Evolutionary conservation across 2,329 filamentous ascomycete species (phyloP).

Genomic region (Trichoderma pleuroti): DNA sequence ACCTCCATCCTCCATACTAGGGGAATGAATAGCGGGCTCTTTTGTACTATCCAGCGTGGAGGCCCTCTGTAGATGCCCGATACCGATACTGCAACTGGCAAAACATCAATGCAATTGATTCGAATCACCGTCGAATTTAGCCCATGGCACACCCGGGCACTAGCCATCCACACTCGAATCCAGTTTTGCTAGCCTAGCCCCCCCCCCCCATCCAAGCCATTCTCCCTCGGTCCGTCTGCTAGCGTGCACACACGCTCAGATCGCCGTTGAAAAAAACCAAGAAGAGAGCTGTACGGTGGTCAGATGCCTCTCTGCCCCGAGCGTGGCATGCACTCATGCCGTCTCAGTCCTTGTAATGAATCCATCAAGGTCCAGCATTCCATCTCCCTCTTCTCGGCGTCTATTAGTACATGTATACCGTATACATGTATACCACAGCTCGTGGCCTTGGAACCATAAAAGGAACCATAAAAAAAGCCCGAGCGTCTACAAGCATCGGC

Average conservation of each 20-base stretch:
- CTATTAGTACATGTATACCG: no score
- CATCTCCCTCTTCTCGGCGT: background rate
- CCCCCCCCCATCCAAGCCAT: background rate
- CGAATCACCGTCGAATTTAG: background rate
- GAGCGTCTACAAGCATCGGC: background rate
- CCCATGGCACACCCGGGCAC: background rate
- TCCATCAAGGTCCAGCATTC: background rate
- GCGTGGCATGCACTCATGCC: background rate
- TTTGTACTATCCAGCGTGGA: background rate
- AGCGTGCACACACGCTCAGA: background rate
- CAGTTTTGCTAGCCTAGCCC: background rate
- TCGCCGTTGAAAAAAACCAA: background rate
- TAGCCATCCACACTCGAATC: background rate
- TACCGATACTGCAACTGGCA: background rate
- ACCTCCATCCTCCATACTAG: background rate
- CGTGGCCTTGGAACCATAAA: background rate
- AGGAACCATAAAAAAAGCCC: background rate
- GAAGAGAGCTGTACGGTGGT: background rate
- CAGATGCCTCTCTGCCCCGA: background rate
- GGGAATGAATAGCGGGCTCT: background rate
- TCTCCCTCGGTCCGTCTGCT: conserved; percentile 1
- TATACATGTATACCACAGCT: no score
- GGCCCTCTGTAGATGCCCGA: background rate
- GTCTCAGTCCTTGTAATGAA: background rate
- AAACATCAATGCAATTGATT: background rate